Evolutionary conservation across 1,284 basidiomycete species (phyloP), one percentile per base, ranked within the genome.

Genomic region (Trichosporon inkin): DNA sequence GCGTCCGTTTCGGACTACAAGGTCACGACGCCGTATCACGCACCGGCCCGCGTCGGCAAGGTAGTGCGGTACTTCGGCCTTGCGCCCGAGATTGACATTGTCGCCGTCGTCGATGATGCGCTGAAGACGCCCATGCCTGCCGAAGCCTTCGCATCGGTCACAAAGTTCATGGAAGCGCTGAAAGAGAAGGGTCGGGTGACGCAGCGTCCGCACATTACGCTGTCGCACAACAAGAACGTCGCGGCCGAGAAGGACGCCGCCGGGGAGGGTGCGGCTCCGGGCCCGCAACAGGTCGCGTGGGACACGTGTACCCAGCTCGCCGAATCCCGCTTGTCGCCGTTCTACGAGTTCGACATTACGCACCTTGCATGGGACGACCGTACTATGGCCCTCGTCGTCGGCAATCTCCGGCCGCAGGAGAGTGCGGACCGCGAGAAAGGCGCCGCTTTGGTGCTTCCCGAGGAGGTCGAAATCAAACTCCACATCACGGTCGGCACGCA

Each of bases 401-500:
- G 84, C 7, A 81, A 85, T 56, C 62, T 92, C 3, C 71, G 71
- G 8, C 74, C 77, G 2, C 77, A 84, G 75, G 79, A 14, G 78
- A 80, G 19, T 10, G 17, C 32, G 37, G 53, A 56, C 28, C 55
- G 28, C 10, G 51, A 40, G 17, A 38, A 20, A 22, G 62, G 62
- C 36, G 11, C 61, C 67, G 54, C 64, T 2, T 52, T 58, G 53
- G 58, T 73, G 0, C 55, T 93, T 19, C 80, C 83, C 0, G 71
- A 78, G 14, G 81, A 83, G 16, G 68, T 86, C 11, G 79, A 78
- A 61, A 67, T 78, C 11, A 66, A 82, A 62, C 73, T 94, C 65
- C 96, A 99, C 74, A 84, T 99, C 61, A 99, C 96, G 0, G 85
- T 98, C 4, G 96, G 91, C 2, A 95, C 91, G 5, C 69, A 74